Conservation (phyloP, 768 basidiomycete genomes). For the Heimioporus sp. region DNA sequence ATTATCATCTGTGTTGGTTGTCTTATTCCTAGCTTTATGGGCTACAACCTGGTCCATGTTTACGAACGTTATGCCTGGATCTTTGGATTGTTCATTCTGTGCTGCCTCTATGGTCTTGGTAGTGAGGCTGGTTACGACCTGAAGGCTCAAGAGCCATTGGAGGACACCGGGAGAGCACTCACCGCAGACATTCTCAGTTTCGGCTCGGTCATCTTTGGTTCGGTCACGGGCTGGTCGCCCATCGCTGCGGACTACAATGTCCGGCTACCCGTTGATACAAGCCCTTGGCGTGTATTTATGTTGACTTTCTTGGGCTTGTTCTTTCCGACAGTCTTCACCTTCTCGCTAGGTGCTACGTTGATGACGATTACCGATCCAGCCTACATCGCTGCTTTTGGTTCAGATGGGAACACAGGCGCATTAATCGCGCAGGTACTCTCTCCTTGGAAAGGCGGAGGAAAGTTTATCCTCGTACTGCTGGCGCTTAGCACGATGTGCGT, state of each 20-base stretch:
- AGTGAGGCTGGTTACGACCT: conserved; percentile 45
- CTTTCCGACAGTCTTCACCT: conserved; percentile 43
- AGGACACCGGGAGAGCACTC: conserved; percentile 44
- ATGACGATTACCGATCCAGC: conserved; percentile 41
- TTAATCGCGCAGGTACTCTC: conserved; percentile 42
- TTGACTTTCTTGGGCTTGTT: conserved; percentile 51
- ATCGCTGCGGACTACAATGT: conserved; percentile 57
- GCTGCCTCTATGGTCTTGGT: conserved; percentile 51
- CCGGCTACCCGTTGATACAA: conserved; percentile 43
- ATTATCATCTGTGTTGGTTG: conserved; percentile 43
- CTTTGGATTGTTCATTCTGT: conserved; percentile 43
- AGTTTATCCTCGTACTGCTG: conserved; percentile 42
- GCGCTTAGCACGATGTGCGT: conserved; percentile 43
- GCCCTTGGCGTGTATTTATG: conserved; percentile 42
- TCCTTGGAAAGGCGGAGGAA: conserved; percentile 43
- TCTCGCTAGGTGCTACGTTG: conserved; percentile 36
- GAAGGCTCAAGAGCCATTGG: conserved; percentile 38
- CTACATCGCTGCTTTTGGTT: conserved; percentile 39
- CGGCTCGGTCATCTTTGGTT: conserved; percentile 51
- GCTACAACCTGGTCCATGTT: conserved; percentile 44
- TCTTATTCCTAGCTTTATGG: conserved; percentile 46
- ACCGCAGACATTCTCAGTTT: conserved; percentile 51
- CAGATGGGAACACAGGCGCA: conserved; percentile 41
- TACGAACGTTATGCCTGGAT: conserved; percentile 62
- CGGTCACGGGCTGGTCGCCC: conserved; percentile 48